Evolutionary conservation across 1,284 basidiomycete genomes (phyloP), one percentile per base, ranked within the genome.

Genomic region (Earliella scabrosa): DNA sequence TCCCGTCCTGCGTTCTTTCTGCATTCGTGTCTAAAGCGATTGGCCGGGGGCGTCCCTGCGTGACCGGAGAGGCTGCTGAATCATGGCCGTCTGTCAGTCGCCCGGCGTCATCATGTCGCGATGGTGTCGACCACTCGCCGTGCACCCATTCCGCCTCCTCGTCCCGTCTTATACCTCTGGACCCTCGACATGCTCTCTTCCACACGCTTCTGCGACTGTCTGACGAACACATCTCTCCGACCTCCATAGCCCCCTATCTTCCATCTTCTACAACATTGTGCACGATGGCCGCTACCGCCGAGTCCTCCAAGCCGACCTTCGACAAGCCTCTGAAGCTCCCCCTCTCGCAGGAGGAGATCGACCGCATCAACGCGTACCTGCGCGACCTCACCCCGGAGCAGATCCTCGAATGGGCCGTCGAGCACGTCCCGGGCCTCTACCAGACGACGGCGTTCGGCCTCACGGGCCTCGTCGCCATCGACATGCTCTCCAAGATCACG

Each of bases 391-490:
- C 83, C 1, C 93, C 95, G 0, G 87, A 93, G 67, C 82, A 93
- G 59, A 92, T 97, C 59, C 81, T 98, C 44, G 68, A 72, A 66
- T 97, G 95, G 95, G 92, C 88, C 0, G 70, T 93, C 44, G 82
- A 86, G 53, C 81, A 93, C 66, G 77, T 97, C n/a, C 89, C 90
- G 0, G 76, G 78, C 18, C 78, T 98, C 21, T 89, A 87, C 73
- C 95, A 97, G 72, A 97, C 95, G 3, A 97, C 95, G 1, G 95
- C 95, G 0, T 96, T 98, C 70, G 95, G 95, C 6, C 81, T 97
- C 21, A 97, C 95, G 0, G 95, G 95, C 10, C 86, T 95, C 35
- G 93, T 93, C 50, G 89, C 93, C 11, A 85, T 93, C 52, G 93
- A 96, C 73, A 97, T 98, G 93, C 83, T 97, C 50, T 90, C 90